Evolutionary conservation across 768 basidiomycete genomes (phyloP).

Genomic region (Lentinula edodes): DNA sequence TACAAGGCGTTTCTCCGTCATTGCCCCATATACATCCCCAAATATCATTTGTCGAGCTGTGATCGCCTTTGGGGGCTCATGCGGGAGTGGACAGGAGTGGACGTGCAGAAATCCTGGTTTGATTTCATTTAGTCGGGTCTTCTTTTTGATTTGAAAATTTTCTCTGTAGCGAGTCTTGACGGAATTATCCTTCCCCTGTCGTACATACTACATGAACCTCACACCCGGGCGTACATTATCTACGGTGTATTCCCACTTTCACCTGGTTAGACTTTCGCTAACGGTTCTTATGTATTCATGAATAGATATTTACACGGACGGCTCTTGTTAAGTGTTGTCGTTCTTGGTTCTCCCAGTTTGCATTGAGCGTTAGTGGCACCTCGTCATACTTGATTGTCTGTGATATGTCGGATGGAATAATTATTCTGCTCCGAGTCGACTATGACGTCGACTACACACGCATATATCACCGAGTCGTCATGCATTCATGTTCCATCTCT

Average conservation of each 20-base stretch:
- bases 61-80: too few species aligned
- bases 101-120: too few species aligned
- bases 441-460: too few species aligned
- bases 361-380: too few species aligned
- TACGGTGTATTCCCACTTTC: not conserved
- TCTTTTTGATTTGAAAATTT: too few species aligned
- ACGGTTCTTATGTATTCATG: not conserved
- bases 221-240: not conserved
- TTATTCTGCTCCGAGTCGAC: too few species aligned
- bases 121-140: too few species aligned
- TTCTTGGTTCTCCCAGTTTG: not conserved
- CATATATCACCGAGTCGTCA: too few species aligned
- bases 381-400: too few species aligned
- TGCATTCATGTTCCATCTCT: too few species aligned
- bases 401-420: too few species aligned
- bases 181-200: not conserved
- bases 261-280: not conserved
- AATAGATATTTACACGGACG: not conserved
- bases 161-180: not conserved
- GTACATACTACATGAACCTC: not conserved
- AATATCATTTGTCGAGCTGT: not conserved
- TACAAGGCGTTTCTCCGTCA: not conserved
- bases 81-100: too few species aligned
- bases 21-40: not conserved
- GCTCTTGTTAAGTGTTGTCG: not conserved